Evolutionary conservation across 345 rosid genomes (phyloP).

Genomic region (Citrus mangshanensis): DNA sequence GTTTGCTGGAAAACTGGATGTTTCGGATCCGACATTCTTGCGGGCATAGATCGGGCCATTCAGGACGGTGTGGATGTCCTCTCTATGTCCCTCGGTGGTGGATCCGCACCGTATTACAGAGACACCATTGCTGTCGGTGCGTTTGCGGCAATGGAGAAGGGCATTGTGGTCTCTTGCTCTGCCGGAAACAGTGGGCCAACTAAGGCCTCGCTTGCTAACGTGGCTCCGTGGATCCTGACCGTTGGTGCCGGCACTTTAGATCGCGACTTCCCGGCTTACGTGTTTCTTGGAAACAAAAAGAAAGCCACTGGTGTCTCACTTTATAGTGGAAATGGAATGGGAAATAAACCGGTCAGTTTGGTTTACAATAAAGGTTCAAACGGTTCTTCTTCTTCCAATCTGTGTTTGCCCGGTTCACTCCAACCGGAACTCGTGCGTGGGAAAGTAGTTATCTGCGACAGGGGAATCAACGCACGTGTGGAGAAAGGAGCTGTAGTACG

Average conservation of each 20-base stretch:
- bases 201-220: constrained; percentile 56
- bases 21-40: constrained; percentile 76
- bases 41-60: constrained; percentile 77
- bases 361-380: constrained; percentile 47
- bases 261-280: constrained; percentile 82
- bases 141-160: constrained; percentile 73
- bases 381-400: constrained; percentile 45
- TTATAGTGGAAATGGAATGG: constrained; percentile 67
- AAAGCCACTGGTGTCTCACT: constrained; percentile 64
- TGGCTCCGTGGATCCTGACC: constrained; percentile 93
- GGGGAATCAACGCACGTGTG: constrained; percentile 72
- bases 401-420: constrained; percentile 78
- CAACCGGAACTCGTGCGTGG: constrained; percentile 53
- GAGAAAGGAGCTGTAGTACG: constrained; percentile 79
- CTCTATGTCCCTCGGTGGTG: constrained; percentile 86
- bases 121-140: constrained; percentile 73
- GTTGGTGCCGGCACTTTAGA: constrained; percentile 92
- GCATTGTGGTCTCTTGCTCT: constrained; percentile 73
- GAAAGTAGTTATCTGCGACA: constrained; percentile 74
- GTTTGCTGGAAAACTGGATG: constrained; percentile 79
- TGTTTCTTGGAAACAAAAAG: constrained; percentile 44
- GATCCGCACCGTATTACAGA: constrained; percentile 55
- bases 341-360: constrained; percentile 42
- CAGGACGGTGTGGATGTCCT: constrained; percentile 82
- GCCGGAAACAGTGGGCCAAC: constrained; percentile 86